These are phyloP conservation scores for Rhodosorus marinus DNA, from an alignment of 23 red algal species.

Conservation along the genomic window DNA sequence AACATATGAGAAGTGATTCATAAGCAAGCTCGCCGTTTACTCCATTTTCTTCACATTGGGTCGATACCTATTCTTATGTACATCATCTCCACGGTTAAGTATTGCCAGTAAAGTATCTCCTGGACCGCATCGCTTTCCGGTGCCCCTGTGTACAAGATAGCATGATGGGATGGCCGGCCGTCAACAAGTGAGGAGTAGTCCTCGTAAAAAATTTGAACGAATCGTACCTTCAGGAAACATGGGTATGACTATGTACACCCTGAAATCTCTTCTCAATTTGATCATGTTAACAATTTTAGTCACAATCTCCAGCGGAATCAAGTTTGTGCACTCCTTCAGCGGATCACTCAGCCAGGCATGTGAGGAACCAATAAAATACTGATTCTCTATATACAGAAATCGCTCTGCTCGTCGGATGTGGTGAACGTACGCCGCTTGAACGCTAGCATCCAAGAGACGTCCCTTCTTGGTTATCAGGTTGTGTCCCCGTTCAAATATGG, in stretches of 20 bases:
- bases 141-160: no score
- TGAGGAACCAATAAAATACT: constrained; percentile 32
- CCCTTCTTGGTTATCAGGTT: not conserved
- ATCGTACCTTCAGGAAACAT: constrained; percentile 52
- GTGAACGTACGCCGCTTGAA: constrained; percentile 57
- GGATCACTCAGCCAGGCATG: not conserved
- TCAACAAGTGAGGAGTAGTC: no score
- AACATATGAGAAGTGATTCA: no score
- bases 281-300: not conserved
- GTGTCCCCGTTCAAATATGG: not conserved
- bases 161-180: no score
- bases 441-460: constrained; percentile 1
- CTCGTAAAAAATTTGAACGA: no score
- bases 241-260: constrained; percentile 28
- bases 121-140: constrained; percentile 48
- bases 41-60: constrained; percentile 25
- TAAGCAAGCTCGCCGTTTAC: no score
- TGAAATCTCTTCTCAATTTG: not conserved
- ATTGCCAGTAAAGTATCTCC: constrained; percentile 51
- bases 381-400: constrained; percentile 63
- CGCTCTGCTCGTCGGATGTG: constrained; percentile 38
- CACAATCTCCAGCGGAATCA: constrained; percentile 1
- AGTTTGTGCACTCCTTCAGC: not conserved
- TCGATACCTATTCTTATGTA: constrained; percentile 20
- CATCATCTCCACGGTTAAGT: constrained; percentile 31